Conservation (phyloP, 1,139 yeast species). For the Candida frijolesensis region DNA sequence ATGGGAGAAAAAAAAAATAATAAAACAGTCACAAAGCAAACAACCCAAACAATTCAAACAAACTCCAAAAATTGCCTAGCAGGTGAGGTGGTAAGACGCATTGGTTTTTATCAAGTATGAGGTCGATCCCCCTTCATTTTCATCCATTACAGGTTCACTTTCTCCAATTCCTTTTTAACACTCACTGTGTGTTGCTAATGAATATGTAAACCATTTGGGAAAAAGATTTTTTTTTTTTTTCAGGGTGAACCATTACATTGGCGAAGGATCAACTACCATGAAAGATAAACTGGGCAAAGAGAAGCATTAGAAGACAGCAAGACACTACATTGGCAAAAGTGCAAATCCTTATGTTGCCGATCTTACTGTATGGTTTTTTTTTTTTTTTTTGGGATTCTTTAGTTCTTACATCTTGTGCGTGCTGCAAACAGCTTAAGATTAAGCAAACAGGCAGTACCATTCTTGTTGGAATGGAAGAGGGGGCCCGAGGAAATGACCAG, state of each 20-base stretch:
- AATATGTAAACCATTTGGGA: background rate
- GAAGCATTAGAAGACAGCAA: background rate
- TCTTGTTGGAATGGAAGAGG: too few relatives aligned
- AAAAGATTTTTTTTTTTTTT: background rate
- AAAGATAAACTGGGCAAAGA: background rate
- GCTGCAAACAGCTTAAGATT: background rate
- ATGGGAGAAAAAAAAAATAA: too few relatives aligned
- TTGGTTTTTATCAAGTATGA: background rate
- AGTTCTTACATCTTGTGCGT: background rate
- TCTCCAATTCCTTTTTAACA: background rate
- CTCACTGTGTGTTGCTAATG: background rate
- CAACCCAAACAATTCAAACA: too few relatives aligned
- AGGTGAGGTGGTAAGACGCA: too few relatives aligned
- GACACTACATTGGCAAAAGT: background rate
- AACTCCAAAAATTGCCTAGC: too few relatives aligned
- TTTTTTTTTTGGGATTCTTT: background rate
- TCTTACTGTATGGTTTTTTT: background rate
- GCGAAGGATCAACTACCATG: background rate
- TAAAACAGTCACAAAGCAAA: too few relatives aligned
- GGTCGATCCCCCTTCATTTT: conserved; percentile 1
- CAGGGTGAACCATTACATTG: background rate
- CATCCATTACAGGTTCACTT: background rate
- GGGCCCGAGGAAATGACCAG: too few relatives aligned
- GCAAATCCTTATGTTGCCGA: background rate
- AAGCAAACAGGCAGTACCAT: background rate